phyloP scores from a whole-genome alignment of 2,329 filamentous ascomycete genomes.

The Pyricularia sp. region DNA sequence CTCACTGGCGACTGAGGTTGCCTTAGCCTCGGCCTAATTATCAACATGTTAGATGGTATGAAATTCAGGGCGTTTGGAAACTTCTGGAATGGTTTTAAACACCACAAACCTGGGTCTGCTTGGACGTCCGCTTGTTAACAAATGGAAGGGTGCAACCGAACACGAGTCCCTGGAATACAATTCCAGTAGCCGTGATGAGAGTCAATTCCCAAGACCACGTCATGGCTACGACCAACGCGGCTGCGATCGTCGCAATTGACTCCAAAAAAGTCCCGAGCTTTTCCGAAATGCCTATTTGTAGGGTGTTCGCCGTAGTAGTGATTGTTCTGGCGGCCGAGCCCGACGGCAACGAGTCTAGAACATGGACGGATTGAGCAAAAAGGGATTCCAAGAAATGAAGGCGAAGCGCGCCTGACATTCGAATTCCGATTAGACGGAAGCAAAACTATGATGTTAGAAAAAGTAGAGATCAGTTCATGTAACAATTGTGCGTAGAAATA shows the following conservation, averaged over 20 bases:
- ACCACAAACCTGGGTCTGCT: conserved; percentile 23
- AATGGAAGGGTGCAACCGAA: conserved; percentile 42
- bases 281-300: conserved; percentile 56
- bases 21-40: conserved; percentile 42
- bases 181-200: conserved; percentile 45
- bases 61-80: too few species aligned
- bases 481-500: too few species aligned
- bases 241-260: conserved; percentile 39
- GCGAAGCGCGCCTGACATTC: conserved; percentile 52
- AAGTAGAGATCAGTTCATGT: too few species aligned
- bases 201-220: conserved; percentile 49
- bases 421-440: conserved; percentile 53
- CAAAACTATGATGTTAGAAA: too few species aligned
- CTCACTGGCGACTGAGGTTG: conserved; percentile 51
- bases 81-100: too few species aligned
- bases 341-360: conserved; percentile 56
- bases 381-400: conserved; percentile 55
- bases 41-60: too few species aligned
- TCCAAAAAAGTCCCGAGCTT: conserved; percentile 52
- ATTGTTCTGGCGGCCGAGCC: conserved; percentile 53
- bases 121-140: conserved; percentile 40
- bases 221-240: conserved; percentile 46
- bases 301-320: conserved; percentile 51
- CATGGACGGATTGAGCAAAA: conserved; percentile 56
- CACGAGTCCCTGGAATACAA: conserved; percentile 45